Evolutionary conservation across 768 basidiomycete genomes (phyloP), one percentile per base, ranked within the genome.

Genomic region (Rhizopogon rudus): DNA sequence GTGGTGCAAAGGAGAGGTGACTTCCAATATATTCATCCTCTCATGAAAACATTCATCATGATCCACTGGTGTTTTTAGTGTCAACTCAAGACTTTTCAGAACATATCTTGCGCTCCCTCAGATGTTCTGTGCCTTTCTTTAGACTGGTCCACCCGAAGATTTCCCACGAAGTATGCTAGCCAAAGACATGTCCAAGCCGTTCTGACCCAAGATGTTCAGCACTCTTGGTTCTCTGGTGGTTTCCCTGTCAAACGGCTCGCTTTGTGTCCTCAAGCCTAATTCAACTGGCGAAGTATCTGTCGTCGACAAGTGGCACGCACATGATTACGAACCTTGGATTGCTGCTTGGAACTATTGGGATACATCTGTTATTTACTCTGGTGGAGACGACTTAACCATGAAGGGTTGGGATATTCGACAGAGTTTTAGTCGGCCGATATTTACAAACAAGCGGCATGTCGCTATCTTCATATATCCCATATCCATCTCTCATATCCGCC

Each of bases 301-400:
- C 3, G 72, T 73, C 5, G 70, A 80, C 25, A 77, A 76, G 2
- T 98, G 94, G 94, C 75, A 82, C 55, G 95, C 91, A 1, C 97
- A 98, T 62, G 91, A 94, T 55, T 84, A 86, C 63, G 97, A 99
- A 66, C 89, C 95, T 0, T 99, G 97, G 97, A 83, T 93, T 48
- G 84, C 88, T 1, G 84, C 89, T 1, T 98, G 93, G 87, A 82
- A 98, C 63, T 86, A 88, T 60, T 96, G 93, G 90, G 74, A 94
- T 56, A 73, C 77, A 1, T 83, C 84, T 62, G 68, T 91, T 37
- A 75, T 97, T 4, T 98, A 91, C 73, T 93, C 93, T 10, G 95
- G 97, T 12, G 96, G 97, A 0, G 97, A 99, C 63, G 97, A 99
- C 67, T 75, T 92, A 28, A 86, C 80, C 58, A 72, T 97, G 66